Conservation (phyloP, 352 stramenopile genomes). For the Phytophthora tubulina region DNA sequence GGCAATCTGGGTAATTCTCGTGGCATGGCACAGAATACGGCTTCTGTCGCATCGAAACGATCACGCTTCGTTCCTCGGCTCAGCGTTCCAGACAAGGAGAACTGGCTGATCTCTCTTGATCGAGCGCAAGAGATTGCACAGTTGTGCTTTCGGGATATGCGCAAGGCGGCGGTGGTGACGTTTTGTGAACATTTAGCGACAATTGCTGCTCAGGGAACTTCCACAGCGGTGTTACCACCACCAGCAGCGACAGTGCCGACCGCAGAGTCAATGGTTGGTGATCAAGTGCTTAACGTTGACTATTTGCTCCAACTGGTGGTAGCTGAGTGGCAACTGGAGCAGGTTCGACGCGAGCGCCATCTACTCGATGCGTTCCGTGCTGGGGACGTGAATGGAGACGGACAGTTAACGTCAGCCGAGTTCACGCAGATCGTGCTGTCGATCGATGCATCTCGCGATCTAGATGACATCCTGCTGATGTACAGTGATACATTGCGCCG, state of each 20-base stretch:
- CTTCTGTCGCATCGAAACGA: constrained; percentile 45
- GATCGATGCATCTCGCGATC: constrained; percentile 74
- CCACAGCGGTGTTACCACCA: constrained; percentile 27
- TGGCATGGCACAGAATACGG: constrained; percentile 17
- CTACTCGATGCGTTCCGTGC: constrained; percentile 79
- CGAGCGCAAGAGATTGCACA: constrained; percentile 70
- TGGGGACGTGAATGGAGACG: constrained; percentile 84
- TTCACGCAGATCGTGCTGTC: constrained; percentile 84
- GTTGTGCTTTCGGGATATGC: constrained; percentile 80
- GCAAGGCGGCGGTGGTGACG: constrained; percentile 56
- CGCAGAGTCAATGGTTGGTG: constrained; percentile 9
- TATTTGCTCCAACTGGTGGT: constrained; percentile 73
- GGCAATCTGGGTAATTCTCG: constrained; percentile 10
- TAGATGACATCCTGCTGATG: constrained; percentile 81
- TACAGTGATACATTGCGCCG: constrained; percentile 83
- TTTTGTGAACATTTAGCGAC: constrained; percentile 75
- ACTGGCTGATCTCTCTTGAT: constrained; percentile 74
- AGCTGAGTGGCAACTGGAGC: constrained; percentile 75
- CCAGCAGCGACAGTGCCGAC: not conserved
- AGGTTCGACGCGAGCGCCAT: constrained; percentile 70
- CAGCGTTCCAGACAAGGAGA: constrained; percentile 73
- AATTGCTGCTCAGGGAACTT: constrained; percentile 56
- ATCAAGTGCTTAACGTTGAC: constrained; percentile 71
- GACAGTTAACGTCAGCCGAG: constrained; percentile 76
- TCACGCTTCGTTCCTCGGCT: constrained; percentile 63